Percentiles rank a stretch among this genome's conserved stretches.
phyloP scores from a whole-genome alignment of 441 rosid genomes.

The Jatropha multifida region DNA sequence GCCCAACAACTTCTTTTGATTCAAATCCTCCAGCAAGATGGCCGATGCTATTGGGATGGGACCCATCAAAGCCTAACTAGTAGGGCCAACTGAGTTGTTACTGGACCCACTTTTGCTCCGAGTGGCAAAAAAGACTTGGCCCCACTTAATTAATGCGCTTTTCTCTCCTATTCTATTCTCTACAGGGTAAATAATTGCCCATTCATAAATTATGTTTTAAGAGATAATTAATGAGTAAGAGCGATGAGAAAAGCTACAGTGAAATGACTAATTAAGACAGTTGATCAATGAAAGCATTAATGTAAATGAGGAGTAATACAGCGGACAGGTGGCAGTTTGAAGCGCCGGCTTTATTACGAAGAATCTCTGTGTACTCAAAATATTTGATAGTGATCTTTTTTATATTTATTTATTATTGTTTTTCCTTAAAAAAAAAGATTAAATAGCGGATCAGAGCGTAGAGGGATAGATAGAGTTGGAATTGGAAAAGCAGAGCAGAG shows the following conservation, averaged over 20 bases:
- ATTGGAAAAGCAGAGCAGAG: neutral
- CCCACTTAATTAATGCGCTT: neutral
- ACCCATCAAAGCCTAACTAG: neutral
- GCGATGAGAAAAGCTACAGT: neutral
- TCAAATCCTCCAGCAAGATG: constrained; percentile 13
- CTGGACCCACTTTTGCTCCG: neutral
- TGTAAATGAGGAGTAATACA: neutral
- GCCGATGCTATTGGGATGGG: constrained; percentile 8
- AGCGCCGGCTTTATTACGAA: neutral
- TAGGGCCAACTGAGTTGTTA: neutral
- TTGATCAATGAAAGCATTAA: neutral
- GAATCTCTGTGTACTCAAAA: neutral
- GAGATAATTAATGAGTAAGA: neutral
- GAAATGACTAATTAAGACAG: too few relatives aligned
- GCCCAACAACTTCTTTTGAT: constrained; percentile 14
- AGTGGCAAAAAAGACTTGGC: neutral
- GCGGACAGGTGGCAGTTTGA: neutral
- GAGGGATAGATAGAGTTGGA: neutral
- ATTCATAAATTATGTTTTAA: too few relatives aligned
- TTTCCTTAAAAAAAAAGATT: neutral
- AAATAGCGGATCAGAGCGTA: neutral
- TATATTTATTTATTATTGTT: neutral
- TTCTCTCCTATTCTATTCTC: neutral
- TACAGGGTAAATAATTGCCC: too few relatives aligned
- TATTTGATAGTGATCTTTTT: neutral